phyloP scores from a whole-genome alignment of 2,329 filamentous ascomycete genomes.

The Calonectria multiphialidica region DNA sequence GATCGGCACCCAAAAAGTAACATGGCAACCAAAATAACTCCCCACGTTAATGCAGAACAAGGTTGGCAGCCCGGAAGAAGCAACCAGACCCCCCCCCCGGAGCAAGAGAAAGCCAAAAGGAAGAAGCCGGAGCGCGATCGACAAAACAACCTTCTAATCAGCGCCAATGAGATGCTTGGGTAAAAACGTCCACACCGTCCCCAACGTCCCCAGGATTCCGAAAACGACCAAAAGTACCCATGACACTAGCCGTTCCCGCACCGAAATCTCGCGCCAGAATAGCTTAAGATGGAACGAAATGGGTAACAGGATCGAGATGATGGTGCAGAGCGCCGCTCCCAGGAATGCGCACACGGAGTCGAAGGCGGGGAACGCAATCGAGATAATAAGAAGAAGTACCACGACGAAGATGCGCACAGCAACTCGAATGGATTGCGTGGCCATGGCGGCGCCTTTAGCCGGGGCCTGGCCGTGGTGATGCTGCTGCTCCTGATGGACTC shows the following conservation, averaged over 20 bases:
- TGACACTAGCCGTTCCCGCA: conserved; percentile 73
- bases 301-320: conserved; percentile 92
- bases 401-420: conserved; percentile 76
- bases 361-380: conserved; percentile 79
- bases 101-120: neutral
- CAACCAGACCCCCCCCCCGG: neutral
- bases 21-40: neutral
- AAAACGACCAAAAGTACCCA: conserved; percentile 79
- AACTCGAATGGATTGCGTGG: conserved; percentile 63
- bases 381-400: conserved; percentile 80
- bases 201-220: conserved; percentile 76
- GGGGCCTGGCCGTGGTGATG: conserved; percentile 47
- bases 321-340: conserved; percentile 90
- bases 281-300: conserved; percentile 91
- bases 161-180: conserved; percentile 80
- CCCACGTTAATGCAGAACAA: conserved; percentile 8
- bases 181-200: conserved; percentile 90
- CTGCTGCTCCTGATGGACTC: conserved; percentile 69
- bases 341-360: conserved; percentile 93
- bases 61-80: neutral
- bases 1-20: conserved; percentile 1
- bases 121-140: neutral
- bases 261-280: conserved; percentile 79
- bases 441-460: conserved; percentile 54
- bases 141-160: conserved; percentile 39